phyloP scores from a whole-genome alignment of 2,329 filamentous ascomycete species.

The Pezicula rhizophila region DNA sequence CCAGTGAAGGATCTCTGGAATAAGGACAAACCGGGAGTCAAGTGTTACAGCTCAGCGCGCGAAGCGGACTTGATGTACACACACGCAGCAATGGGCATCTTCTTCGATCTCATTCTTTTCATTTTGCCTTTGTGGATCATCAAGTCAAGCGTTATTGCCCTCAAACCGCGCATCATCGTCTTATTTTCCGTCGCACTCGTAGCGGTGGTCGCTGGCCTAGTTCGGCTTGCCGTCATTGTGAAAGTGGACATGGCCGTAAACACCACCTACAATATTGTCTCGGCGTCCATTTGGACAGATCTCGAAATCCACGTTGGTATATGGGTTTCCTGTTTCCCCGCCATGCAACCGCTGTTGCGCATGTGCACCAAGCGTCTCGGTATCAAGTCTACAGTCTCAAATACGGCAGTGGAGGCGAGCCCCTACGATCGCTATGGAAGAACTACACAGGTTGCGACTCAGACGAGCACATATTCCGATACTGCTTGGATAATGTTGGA shows the following conservation, averaged over 20 bases:
- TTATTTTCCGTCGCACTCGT: slow-evolving; percentile 25
- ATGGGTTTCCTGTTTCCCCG: slow-evolving; percentile 36
- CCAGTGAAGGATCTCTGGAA: slow-evolving; percentile 8
- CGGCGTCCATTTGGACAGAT: slow-evolving; percentile 33
- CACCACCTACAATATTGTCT: slow-evolving; percentile 32
- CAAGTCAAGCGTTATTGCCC: slow-evolving; percentile 28
- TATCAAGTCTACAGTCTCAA: slow-evolving; percentile 2
- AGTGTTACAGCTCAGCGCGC: neutral
- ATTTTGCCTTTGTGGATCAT: slow-evolving; percentile 33
- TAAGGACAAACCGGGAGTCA: slow-evolving; percentile 21
- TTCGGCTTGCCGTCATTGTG: slow-evolving; percentile 29
- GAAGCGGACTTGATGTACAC: slow-evolving; percentile 21
- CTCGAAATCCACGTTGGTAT: slow-evolving; percentile 37
- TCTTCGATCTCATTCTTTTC: slow-evolving; percentile 31
- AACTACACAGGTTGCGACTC: neutral
- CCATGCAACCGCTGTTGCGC: slow-evolving; percentile 34
- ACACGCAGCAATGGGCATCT: slow-evolving; percentile 26
- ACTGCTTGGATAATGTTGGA: neutral
- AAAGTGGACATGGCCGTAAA: slow-evolving; percentile 26
- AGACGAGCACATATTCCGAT: neutral
- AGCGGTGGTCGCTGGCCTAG: neutral
- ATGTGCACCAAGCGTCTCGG: slow-evolving; percentile 24
- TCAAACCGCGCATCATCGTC: slow-evolving; percentile 7
- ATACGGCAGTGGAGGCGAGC: neutral
- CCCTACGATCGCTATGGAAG: neutral